Evolutionary conservation across 2,329 filamentous ascomycete species (phyloP).

Genomic region (Ophiocordyceps robertsii): DNA sequence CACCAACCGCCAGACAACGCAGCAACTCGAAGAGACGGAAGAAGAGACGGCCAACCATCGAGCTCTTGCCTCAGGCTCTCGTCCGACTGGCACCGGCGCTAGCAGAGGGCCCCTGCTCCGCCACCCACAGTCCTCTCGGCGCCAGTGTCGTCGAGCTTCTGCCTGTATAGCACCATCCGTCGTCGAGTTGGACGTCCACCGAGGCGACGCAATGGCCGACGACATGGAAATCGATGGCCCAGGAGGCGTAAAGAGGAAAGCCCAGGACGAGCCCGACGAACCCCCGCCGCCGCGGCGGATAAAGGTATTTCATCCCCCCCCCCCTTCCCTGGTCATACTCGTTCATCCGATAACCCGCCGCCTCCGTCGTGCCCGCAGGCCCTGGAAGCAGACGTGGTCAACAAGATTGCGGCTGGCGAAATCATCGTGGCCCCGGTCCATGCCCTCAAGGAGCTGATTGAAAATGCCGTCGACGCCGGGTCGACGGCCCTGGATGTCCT

Average conservation of each 20-base stretch:
- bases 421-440: slow-evolving; percentile 97
- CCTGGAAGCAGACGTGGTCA: slow-evolving; percentile 83
- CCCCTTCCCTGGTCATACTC: background rate
- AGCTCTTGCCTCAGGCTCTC: too few species aligned
- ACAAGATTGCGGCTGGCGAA: slow-evolving; percentile 96
- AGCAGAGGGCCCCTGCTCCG: too few species aligned
- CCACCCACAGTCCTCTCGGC: too few species aligned
- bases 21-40: too few species aligned
- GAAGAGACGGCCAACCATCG: too few species aligned
- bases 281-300: slow-evolving; percentile 32
- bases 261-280: slow-evolving; percentile 22
- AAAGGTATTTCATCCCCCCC: slow-evolving; percentile 16
- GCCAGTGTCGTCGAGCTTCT: too few species aligned
- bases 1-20: too few species aligned
- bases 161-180: background rate
- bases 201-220: slow-evolving; percentile 16
- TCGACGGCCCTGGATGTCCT: slow-evolving; percentile 82
- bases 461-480: slow-evolving; percentile 96
- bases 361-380: slow-evolving; percentile 38
- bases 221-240: slow-evolving; percentile 29
- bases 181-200: background rate
- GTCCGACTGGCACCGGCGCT: too few species aligned
- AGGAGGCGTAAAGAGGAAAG: slow-evolving; percentile 35
- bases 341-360: background rate
- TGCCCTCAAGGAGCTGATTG: slow-evolving; percentile 89